Conservation (phyloP, 352 stramenopile species). For the Phytopythium oedochilum region DNA sequence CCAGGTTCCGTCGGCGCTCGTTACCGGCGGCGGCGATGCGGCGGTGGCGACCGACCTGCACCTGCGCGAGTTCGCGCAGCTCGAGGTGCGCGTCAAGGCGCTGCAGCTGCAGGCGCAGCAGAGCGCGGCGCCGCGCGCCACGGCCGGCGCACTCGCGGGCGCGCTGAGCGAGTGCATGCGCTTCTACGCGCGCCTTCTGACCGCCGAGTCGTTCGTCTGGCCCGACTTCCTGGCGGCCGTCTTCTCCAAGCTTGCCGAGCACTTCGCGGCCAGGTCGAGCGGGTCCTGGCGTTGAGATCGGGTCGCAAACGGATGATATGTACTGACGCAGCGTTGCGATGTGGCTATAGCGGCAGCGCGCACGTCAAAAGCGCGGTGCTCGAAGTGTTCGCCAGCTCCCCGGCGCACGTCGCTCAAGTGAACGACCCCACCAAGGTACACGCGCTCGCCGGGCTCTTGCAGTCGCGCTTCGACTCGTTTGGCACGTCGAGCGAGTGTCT, state of each 20-base stretch:
- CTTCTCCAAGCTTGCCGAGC: slow-evolving; percentile 47
- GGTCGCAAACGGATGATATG: too few relatives aligned
- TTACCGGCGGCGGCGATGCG: slow-evolving; percentile 4
- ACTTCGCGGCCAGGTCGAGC: slow-evolving; percentile 48
- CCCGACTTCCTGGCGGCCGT: slow-evolving; percentile 55
- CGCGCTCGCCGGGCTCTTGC: too few relatives aligned
- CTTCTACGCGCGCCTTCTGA: slow-evolving; percentile 51
- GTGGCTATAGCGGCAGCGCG: slow-evolving; percentile 21
- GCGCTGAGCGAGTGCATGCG: slow-evolving; percentile 39
- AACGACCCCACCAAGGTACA: slow-evolving; percentile 41
- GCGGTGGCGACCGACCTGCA: slow-evolving; percentile 35
- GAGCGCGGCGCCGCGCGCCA: slow-evolving; percentile 4
- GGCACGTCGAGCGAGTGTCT: not conserved
- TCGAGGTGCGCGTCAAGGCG: slow-evolving; percentile 57
- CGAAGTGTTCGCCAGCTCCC: slow-evolving; percentile 28
- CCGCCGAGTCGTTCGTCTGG: slow-evolving; percentile 51
- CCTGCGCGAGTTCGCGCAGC: slow-evolving; percentile 46
- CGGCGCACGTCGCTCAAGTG: slow-evolving; percentile 40
- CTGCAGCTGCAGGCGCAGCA: slow-evolving; percentile 29
- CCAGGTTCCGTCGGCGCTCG: slow-evolving; percentile 23
- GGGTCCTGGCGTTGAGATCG: too few relatives aligned
- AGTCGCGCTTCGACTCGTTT: too few relatives aligned
- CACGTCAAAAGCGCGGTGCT: slow-evolving; percentile 36
- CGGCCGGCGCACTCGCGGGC: slow-evolving; percentile 14
- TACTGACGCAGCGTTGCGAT: too few relatives aligned